Percentiles rank a stretch among this genome's conserved stretches.
phyloP scores from a whole-genome alignment of 2,329 filamentous ascomycete species.

The Ambrosiella beaveri region DNA sequence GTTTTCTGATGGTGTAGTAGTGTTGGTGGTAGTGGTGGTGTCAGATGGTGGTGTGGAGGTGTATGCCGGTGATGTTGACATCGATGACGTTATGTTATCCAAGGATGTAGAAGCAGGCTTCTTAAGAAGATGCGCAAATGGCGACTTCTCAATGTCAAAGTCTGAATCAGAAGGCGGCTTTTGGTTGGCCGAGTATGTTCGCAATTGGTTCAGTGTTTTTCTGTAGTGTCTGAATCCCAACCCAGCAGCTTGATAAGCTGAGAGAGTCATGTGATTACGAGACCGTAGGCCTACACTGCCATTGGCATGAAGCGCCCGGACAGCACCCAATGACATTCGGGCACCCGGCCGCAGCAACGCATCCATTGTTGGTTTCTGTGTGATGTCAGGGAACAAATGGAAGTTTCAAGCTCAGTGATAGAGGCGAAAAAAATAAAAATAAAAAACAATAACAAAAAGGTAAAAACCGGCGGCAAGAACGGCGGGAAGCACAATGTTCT shows the following conservation, averaged over 20 bases:
- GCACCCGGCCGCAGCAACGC: slow-evolving; percentile 9
- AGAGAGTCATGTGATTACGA: background rate
- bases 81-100: slow-evolving; percentile 2
- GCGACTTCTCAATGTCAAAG: slow-evolving; percentile 8
- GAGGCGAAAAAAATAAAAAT: background rate
- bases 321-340: slow-evolving; percentile 7
- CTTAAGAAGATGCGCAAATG: slow-evolving; percentile 12
- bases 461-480: background rate
- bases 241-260: background rate
- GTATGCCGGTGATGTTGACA: background rate
- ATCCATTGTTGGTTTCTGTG: slow-evolving; percentile 4
- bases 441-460: background rate
- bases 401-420: background rate
- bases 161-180: slow-evolving; percentile 4
- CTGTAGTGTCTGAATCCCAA: background rate
- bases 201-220: background rate
- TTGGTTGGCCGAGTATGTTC: slow-evolving; percentile 4
- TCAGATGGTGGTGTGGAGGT: background rate
- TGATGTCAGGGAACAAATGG: too few species aligned
- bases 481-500: background rate
- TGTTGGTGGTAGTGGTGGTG: background rate
- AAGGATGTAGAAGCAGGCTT: background rate
- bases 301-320: slow-evolving; percentile 8
- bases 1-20: background rate
- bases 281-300: background rate